Evolutionary conservation across 176 grass and related monocot genomes (phyloP), one percentile per base, ranked within the genome.

Genomic region (Oryza rufipogon): DNA sequence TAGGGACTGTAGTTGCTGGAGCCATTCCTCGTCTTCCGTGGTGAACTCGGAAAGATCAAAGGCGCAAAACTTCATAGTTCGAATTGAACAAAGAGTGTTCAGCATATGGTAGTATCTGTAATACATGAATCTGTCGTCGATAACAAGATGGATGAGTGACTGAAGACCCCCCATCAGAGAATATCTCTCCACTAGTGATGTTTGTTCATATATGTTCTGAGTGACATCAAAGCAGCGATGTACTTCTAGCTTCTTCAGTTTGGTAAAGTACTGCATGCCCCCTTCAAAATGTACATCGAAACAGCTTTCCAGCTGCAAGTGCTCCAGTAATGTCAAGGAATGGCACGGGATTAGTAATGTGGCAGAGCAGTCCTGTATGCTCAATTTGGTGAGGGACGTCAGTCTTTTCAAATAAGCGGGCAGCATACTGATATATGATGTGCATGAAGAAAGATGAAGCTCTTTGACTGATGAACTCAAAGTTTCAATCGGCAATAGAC

Each of bases 391-490:
- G 25, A 83, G 68, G 36, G 32, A 32, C 17, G 33, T 69, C 32
- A 69, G 67, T 30, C 67, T 69, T 38, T 69, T 16, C 16, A 69
- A 20, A 69, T 69, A 68, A 69, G 32, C 33, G 19, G 15, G 67
- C 32, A 69, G 67, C 67, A 69, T 69, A 20, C 67, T 38, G 30
- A 34, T 34, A 34, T 68, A 36, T 8, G 30, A 34, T 39, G 6
- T 34, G 66, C 38, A 34, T 34, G 17, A 25, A 10, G 6, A 64
- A 84, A 64, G 12, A 15, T n/a, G 28, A 84, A 72, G 38, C n/a
- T 38, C 19, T 11, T 65, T 75, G 49, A 84, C 66, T 45, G 81
- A 84, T 67, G 81, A 48, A 39, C 30, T 34, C 15, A 84, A 84
- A 66, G 19, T 47, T 44, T 63, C 38, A 22, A 75, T 10, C 4